A percentile compares a stretch with the other conserved stretches of the same genome.
Conservation (phyloP, 176 grass and related monocot genomes). For the Avena insularis region DNA sequence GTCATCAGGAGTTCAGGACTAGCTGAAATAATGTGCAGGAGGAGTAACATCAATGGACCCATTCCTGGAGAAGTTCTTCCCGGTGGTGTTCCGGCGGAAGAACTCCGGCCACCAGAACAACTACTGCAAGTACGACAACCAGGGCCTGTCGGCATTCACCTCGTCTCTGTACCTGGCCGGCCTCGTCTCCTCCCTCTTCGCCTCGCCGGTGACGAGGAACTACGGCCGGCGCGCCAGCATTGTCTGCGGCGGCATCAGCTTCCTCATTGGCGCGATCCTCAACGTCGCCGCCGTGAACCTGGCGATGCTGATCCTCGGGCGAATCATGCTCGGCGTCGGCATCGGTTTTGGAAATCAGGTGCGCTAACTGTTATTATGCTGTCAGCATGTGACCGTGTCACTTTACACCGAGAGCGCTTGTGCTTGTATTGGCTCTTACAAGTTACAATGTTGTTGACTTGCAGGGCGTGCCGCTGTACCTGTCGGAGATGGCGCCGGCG, state of each 20-base stretch:
- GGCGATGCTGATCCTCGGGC: constrained; percentile 77
- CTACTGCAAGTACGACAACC: constrained; percentile 97
- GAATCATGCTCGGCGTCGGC: constrained; percentile 94
- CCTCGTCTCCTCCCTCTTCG: constrained; percentile 68
- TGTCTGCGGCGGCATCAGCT: constrained; percentile 81
- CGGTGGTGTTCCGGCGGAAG: constrained; percentile 68
- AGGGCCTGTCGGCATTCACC: constrained; percentile 68
- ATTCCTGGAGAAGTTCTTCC: constrained; percentile 94
- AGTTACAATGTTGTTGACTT: not conserved
- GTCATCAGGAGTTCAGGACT: not conserved
- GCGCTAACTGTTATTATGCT: not conserved
- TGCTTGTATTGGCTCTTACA: not conserved
- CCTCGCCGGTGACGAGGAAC: constrained; percentile 84
- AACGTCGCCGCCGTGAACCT: constrained; percentile 75
- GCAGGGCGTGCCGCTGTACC: constrained; percentile 83
- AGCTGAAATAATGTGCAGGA: constrained; percentile 48
- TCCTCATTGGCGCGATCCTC: constrained; percentile 77
- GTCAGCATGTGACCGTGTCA: no score
- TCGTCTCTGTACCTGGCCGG: constrained; percentile 90
- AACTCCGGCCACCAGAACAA: constrained; percentile 68
- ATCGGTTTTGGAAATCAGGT: constrained; percentile 95
- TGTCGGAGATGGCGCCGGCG: constrained; percentile 93
- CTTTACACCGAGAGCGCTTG: not conserved
- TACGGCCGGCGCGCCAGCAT: constrained; percentile 90
- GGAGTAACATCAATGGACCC: constrained; percentile 96